Evolutionary conservation across 306 rosid species (phyloP).

Genomic region (Prunus fruticosa): DNA sequence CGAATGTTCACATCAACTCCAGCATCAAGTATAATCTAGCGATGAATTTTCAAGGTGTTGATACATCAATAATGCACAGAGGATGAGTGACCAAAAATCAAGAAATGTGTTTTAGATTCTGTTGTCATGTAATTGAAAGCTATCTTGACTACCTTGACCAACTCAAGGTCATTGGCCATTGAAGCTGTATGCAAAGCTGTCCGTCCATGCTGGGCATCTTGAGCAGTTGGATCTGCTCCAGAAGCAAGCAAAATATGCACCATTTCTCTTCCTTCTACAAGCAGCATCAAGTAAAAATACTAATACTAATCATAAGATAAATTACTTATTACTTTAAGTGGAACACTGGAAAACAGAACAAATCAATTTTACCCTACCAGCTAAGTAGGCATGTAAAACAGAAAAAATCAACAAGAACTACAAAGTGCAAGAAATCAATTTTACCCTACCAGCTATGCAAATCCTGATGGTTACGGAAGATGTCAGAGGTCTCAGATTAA

Average conservation of each 20-base stretch:
- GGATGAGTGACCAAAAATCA: slow-evolving; percentile 15
- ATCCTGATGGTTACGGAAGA: too few relatives aligned
- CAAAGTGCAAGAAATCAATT: not conserved
- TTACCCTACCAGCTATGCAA: too few relatives aligned
- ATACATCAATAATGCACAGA: not conserved
- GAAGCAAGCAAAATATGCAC: slow-evolving; percentile 84
- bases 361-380: not conserved
- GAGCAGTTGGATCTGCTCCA: slow-evolving; percentile 90
- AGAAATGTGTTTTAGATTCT: slow-evolving; percentile 10
- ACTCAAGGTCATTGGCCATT: slow-evolving; percentile 81
- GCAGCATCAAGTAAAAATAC: slow-evolving; percentile 25
- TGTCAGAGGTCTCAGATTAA: too few relatives aligned
- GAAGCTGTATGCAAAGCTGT: slow-evolving; percentile 96
- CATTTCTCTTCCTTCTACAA: slow-evolving; percentile 88
- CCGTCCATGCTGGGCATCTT: slow-evolving; percentile 87
- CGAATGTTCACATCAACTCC: slow-evolving; percentile 91
- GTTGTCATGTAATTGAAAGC: slow-evolving; percentile 16
- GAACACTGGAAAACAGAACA: not conserved
- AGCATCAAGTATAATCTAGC: slow-evolving; percentile 82
- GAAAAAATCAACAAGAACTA: not conserved
- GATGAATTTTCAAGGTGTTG: not conserved
- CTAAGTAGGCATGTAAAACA: not conserved
- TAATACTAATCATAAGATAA: not conserved
- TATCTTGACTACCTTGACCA: slow-evolving; percentile 65
- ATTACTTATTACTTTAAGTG: not conserved